Percentiles rank a stretch among this genome's conserved stretches.
Evolutionary conservation across 179 eudicot genomes (phyloP).

Genomic region (Heliamphora pulchella): DNA sequence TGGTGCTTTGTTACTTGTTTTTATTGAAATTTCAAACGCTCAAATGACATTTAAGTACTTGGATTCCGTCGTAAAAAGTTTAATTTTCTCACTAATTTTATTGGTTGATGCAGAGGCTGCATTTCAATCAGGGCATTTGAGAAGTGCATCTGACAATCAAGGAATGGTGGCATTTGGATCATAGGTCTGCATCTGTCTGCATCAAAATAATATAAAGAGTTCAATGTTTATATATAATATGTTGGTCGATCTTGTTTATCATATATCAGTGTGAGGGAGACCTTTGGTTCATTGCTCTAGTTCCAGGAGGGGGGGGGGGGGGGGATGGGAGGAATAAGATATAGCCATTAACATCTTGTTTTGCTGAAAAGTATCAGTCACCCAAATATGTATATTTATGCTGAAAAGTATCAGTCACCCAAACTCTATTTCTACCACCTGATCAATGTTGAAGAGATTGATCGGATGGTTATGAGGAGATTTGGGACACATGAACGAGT

Average conservation of each 20-base stretch:
- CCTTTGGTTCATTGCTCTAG: conserved; percentile 7
- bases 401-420: too few species aligned
- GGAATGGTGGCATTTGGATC: not conserved
- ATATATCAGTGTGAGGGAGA: not conserved
- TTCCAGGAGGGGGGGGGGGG: conserved; percentile 18
- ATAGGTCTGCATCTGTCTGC: not conserved
- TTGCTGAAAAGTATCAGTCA: not conserved
- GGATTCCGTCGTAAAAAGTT: not conserved
- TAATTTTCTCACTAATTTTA: too few species aligned
- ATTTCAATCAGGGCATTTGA: not conserved
- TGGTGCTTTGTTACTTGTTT: not conserved
- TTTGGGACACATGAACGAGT: too few species aligned
- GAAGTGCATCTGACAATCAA: not conserved
- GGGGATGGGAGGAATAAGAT: not conserved
- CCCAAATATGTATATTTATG: too few species aligned
- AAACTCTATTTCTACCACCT: too few species aligned
- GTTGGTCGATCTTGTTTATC: not conserved
- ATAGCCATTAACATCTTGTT: conserved; percentile 15
- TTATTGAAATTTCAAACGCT: not conserved
- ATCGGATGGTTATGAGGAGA: too few species aligned
- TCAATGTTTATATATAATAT: too few species aligned
- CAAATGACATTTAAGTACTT: not conserved
- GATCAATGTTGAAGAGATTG: too few species aligned
- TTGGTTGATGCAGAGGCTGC: not conserved
- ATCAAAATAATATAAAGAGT: not conserved